Base-by-base conservation (phyloP, 805 yeast genomes). In the Limtongozyma cylindracea region DNA sequence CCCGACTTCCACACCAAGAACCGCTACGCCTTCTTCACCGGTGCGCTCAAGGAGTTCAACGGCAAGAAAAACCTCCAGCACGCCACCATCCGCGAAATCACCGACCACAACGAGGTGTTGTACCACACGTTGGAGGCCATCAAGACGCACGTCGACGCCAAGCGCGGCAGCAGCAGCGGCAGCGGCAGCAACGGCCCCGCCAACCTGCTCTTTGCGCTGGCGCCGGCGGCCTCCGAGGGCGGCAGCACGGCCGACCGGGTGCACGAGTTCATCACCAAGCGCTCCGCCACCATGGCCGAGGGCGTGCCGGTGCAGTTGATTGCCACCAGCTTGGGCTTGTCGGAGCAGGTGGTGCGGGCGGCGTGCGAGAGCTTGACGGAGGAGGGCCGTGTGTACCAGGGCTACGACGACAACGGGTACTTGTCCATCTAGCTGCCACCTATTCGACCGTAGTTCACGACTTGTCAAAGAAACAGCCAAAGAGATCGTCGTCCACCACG, bases 291-390 rank as follows among this genome's bases (percentile, higher is more conserved):
- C 22, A 70, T 66, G 73, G 60, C 54, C 20, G 80, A 72, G 37
- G 84, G 84, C 31, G 78, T 72, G n/a, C 78, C 76, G 12, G 47
- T 63, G 8, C 59, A 56, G 25, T 50, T 61, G 28, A 59, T 73
- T 26, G 53, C 67, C 9, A 73, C 66, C 34, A 49, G 54, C 16
- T 47, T 72, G 34, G 53, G 49, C 22, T 26, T 69, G 6, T 34
- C 56, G 17, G 56, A 49, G 23, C 61, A 54, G 12, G 57, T 53
- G 15, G 69, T 60, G 11, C 45, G 47, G 28, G 41, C 47, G 13
- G 50, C 51, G 29, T 62, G 76, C 34, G 50, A 49, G 16, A 49
- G 50, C 12, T 49, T 73, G 32, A 55, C 62, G 8, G 80, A 71
- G 20, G 66, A 56, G 25, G 91, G 82, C 17, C 64, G 53, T 31